Percentiles rank a stretch among this genome's conserved stretches.
Conservation (phyloP, 1,139 yeast genomes). For the Diutina neorugosa region DNA sequence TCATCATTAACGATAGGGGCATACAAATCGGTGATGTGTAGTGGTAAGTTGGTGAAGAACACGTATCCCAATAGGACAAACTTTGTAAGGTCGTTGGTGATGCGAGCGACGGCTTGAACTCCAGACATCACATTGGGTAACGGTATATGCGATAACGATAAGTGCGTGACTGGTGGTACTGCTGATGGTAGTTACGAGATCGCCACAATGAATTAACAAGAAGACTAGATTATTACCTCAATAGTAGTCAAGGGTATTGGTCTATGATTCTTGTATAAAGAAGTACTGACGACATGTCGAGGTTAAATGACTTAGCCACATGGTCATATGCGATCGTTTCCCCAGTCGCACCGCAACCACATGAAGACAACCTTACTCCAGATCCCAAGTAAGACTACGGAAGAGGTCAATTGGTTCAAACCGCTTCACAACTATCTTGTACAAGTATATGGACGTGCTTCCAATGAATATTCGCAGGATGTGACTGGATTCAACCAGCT, state of each 20-base stretch:
- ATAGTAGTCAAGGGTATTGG: too few relatives aligned
- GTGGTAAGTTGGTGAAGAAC: neutral
- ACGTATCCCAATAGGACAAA: neutral
- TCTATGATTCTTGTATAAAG: too few relatives aligned
- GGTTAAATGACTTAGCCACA: neutral
- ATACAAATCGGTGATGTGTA: neutral
- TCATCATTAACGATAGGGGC: neutral
- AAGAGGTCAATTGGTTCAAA: slow-evolving; percentile 50
- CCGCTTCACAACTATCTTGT: slow-evolving; percentile 51
- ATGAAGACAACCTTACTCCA: slow-evolving; percentile 28
- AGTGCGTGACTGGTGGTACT: neutral
- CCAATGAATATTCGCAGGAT: slow-evolving; percentile 43
- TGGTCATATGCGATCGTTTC: too few relatives aligned
- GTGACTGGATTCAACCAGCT: slow-evolving; percentile 43
- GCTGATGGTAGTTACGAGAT: neutral
- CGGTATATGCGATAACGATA: neutral
- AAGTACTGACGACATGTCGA: too few relatives aligned
- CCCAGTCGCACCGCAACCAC: neutral
- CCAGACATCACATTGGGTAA: neutral
- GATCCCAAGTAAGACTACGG: slow-evolving; percentile 41
- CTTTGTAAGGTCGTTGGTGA: neutral
- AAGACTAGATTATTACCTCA: neutral
- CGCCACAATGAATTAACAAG: too few relatives aligned
- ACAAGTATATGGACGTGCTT: slow-evolving; percentile 50
- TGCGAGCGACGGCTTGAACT: neutral